Conservation (phyloP, 805 yeast genomes). For the Schizosaccharomyces cryophilus region DNA sequence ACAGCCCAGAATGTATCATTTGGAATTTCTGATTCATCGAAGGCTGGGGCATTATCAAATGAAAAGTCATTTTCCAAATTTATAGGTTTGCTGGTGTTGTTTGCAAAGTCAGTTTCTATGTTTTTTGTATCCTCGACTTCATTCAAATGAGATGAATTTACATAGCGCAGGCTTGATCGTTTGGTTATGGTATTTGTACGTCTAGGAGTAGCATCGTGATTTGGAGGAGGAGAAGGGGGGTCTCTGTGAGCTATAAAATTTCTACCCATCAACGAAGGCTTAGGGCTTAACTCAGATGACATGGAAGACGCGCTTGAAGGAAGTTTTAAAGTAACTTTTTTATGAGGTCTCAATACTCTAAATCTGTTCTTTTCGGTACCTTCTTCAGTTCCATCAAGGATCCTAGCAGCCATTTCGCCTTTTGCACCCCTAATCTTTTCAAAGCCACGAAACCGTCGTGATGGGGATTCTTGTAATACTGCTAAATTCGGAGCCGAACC, state of each 20-base stretch:
- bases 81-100: not conserved
- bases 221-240: not conserved
- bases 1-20: not conserved
- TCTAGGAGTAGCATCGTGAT: no score
- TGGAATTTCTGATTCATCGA: not conserved
- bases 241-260: not conserved
- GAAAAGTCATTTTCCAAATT: not conserved
- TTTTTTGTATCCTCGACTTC: not conserved
- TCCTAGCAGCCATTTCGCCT: not conserved
- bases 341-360: not conserved
- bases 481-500: not conserved
- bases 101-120: not conserved
- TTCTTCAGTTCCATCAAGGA: not conserved
- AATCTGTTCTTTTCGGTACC: not conserved
- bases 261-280: not conserved
- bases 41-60: slow-evolving; percentile 1
- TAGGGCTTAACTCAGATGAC: not conserved
- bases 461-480: not conserved
- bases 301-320: not conserved
- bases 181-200: not conserved
- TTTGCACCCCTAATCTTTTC: not conserved
- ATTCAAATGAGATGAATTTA: not conserved
- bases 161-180: not conserved
- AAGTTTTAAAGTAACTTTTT: not conserved
- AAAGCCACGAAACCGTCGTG: not conserved